Evolutionary conservation across 179 eudicot genomes (phyloP).

Genomic region (Sideroxylon spinosum): DNA sequence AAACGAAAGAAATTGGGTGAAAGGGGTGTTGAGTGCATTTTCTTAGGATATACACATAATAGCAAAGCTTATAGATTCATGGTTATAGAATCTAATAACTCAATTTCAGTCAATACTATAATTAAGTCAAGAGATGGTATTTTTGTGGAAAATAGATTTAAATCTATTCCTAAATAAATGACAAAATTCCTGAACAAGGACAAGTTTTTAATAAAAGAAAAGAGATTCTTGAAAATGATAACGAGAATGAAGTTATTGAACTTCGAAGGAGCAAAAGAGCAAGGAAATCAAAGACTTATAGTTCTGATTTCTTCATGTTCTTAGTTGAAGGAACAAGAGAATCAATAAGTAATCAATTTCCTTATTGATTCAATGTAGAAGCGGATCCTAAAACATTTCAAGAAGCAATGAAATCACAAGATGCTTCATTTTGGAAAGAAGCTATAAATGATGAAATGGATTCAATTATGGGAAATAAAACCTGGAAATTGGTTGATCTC

Average conservation of each 20-base stretch:
- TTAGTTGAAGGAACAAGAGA: background rate
- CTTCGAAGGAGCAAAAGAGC: background rate
- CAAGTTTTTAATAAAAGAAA: background rate
- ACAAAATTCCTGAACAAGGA: background rate
- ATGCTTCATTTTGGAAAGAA: background rate
- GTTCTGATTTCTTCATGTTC: background rate
- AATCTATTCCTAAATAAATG: background rate
- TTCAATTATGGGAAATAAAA: too few species aligned
- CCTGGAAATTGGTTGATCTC: too few species aligned
- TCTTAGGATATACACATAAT: too few species aligned
- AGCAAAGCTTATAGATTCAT: too few species aligned
- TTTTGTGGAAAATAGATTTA: background rate
- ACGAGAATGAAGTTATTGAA: background rate
- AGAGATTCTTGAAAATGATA: background rate
- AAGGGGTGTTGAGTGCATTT: background rate
- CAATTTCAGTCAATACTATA: background rate
- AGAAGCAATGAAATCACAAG: too few species aligned
- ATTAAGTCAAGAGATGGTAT: background rate
- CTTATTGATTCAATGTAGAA: background rate
- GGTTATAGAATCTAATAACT: conserved; percentile 8
- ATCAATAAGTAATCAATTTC: background rate
- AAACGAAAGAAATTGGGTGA: background rate
- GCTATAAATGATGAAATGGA: too few species aligned
- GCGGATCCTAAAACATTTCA: too few species aligned
- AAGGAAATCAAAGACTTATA: background rate